These are phyloP conservation scores for Plasmopara viticola DNA, from an alignment of 352 stramenopile genomes.

Conservation along the genomic window DNA sequence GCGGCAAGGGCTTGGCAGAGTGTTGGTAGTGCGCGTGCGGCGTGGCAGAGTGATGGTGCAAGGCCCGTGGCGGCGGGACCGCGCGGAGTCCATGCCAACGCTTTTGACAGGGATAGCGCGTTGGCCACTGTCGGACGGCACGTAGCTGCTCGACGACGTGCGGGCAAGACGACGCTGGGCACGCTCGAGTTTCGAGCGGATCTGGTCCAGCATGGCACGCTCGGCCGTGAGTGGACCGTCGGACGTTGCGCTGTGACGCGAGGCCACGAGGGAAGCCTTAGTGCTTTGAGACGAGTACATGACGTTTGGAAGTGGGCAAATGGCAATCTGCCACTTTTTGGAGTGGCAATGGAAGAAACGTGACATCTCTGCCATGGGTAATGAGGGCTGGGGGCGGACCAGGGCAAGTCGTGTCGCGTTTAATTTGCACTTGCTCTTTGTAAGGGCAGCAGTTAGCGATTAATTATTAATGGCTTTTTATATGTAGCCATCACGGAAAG, in stretches of 20 bases:
- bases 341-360: not conserved
- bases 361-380: not conserved
- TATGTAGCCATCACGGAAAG: not conserved
- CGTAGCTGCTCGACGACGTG: constrained; percentile 14
- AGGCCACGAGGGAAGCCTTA: constrained; percentile 5
- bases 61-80: constrained; percentile 6
- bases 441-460: not conserved
- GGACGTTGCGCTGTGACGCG: constrained; percentile 7
- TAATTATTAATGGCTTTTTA: no score
- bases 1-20: constrained; percentile 19
- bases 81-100: constrained; percentile 28
- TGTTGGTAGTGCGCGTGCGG: constrained; percentile 7
- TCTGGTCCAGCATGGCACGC: constrained; percentile 66
- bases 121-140: constrained; percentile 27
- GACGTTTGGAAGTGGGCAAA: constrained; percentile 1
- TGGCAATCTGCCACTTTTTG: not conserved
- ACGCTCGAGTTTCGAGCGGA: constrained; percentile 60
- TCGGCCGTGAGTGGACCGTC: constrained; percentile 39
- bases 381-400: not conserved
- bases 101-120: constrained; percentile 28
- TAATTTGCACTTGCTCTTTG: not conserved
- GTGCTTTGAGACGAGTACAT: constrained; percentile 16
- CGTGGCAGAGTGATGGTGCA: constrained; percentile 12
- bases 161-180: constrained; percentile 47
- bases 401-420: not conserved